Percentiles rank a stretch among this genome's conserved stretches.
These are phyloP conservation scores for Cordia subcordata DNA, from an alignment of 257 asterid species.

Conservation along the genomic window DNA sequence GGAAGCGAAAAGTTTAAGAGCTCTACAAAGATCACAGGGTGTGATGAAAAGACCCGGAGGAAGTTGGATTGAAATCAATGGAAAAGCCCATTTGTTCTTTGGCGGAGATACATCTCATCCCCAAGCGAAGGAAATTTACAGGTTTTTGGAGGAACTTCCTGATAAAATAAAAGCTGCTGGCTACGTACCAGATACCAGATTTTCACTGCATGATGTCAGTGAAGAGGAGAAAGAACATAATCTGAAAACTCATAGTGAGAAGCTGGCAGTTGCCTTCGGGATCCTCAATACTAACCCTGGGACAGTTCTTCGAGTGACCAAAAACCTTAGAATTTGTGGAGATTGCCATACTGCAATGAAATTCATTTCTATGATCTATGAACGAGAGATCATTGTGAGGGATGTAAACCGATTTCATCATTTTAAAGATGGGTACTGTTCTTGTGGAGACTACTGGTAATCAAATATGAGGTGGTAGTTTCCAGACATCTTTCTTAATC, in stretches of 20 bases:
- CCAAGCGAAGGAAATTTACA: slow-evolving; percentile 38
- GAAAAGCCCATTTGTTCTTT: slow-evolving; percentile 49
- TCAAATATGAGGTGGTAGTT: not conserved
- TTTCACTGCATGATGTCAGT: slow-evolving; percentile 64
- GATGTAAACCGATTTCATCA: slow-evolving; percentile 79
- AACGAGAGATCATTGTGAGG: slow-evolving; percentile 68
- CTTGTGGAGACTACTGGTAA: slow-evolving; percentile 82
- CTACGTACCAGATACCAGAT: slow-evolving; percentile 52
- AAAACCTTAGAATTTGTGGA: slow-evolving; percentile 77
- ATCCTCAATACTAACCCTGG: slow-evolving; percentile 47
- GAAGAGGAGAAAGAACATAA: slow-evolving; percentile 67
- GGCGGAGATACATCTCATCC: slow-evolving; percentile 59
- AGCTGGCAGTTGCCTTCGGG: slow-evolving; percentile 64
- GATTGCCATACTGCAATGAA: slow-evolving; percentile 74
- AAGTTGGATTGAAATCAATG: slow-evolving; percentile 73
- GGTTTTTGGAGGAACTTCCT: slow-evolving; percentile 48
- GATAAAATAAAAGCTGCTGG: slow-evolving; percentile 63
- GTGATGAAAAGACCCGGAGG: slow-evolving; percentile 82
- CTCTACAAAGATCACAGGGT: slow-evolving; percentile 32
- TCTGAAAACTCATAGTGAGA: slow-evolving; percentile 59
- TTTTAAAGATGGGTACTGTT: slow-evolving; percentile 60
- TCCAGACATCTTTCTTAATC: too few relatives aligned
- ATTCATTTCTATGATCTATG: slow-evolving; percentile 49
- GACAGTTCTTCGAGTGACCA: slow-evolving; percentile 51
- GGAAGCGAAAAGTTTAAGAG: slow-evolving; percentile 50